Evolutionary conservation across 371 early-diverging fungal genomes (phyloP).

Genomic region (Mortierella sp.): DNA sequence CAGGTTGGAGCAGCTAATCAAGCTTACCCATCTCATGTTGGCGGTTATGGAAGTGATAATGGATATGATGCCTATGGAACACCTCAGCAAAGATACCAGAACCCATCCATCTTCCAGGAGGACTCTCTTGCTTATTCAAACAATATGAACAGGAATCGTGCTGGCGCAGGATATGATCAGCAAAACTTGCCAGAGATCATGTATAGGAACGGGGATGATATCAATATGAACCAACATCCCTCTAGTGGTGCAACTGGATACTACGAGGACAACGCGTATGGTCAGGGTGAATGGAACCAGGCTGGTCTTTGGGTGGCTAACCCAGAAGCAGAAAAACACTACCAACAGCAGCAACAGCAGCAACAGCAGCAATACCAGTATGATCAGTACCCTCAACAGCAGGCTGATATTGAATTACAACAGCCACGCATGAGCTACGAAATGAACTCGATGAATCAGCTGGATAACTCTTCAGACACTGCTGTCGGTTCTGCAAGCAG

Average conservation of each 20-base stretch:
- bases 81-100: constrained; percentile 32
- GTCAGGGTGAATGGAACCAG: constrained; percentile 34
- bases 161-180: constrained; percentile 37
- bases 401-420: constrained; percentile 11
- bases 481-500: constrained; percentile 32
- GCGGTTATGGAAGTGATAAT: constrained; percentile 25
- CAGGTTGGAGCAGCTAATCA: constrained; percentile 6
- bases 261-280: constrained; percentile 38
- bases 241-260: constrained; percentile 31
- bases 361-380: constrained; percentile 1
- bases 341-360: constrained; percentile 19
- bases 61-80: constrained; percentile 47
- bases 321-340: constrained; percentile 27
- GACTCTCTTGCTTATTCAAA: constrained; percentile 36
- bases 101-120: constrained; percentile 57
- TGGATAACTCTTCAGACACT: constrained; percentile 34
- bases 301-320: constrained; percentile 45
- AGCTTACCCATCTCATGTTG: constrained; percentile 9
- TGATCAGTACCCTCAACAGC: constrained; percentile 16
- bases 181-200: constrained; percentile 45
- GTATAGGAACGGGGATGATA: constrained; percentile 45
- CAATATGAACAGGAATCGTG: constrained; percentile 15
- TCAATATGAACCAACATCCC: constrained; percentile 19
- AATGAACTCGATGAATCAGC: constrained; percentile 34
- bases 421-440: constrained; percentile 28